phyloP scores from a whole-genome alignment of 768 basidiomycete genomes.

The Astraeus odoratus region DNA sequence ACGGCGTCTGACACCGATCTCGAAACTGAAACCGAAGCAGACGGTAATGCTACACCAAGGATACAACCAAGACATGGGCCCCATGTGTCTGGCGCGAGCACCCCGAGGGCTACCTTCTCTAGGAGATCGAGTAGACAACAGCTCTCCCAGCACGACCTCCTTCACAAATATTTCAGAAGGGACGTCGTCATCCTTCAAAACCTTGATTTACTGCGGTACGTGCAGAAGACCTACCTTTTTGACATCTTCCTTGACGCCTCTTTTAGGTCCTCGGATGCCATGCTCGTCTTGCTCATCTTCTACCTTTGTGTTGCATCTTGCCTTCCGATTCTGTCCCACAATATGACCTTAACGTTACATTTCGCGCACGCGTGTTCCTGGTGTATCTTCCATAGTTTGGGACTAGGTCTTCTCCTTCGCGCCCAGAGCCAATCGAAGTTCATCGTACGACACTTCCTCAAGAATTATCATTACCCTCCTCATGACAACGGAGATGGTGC shows the following conservation, averaged over 20 bases:
- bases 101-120: conserved; percentile 5
- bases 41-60: conserved; percentile 22
- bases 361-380: conserved; percentile 80
- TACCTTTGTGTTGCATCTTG: conserved; percentile 60
- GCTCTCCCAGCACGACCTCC: conserved; percentile 79
- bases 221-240: neutral
- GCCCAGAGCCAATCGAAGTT: conserved; percentile 85
- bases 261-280: conserved; percentile 74
- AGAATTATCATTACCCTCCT: conserved; percentile 85
- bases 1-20: conserved; percentile 67
- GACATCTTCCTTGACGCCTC: conserved; percentile 7
- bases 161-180: conserved; percentile 84
- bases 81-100: neutral
- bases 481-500: conserved; percentile 68
- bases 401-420: conserved; percentile 74
- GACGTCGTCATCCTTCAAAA: conserved; percentile 79
- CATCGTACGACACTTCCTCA: conserved; percentile 88
- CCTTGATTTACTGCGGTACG: conserved; percentile 79
- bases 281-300: conserved; percentile 64
- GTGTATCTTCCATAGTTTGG: conserved; percentile 84
- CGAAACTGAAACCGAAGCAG: conserved; percentile 55
- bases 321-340: conserved; percentile 49
- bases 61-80: conserved; percentile 3
- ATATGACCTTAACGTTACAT: conserved; percentile 54
- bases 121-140: conserved; percentile 1